Conservation (phyloP, 257 asterid species). For the Solanum chilense region DNA sequence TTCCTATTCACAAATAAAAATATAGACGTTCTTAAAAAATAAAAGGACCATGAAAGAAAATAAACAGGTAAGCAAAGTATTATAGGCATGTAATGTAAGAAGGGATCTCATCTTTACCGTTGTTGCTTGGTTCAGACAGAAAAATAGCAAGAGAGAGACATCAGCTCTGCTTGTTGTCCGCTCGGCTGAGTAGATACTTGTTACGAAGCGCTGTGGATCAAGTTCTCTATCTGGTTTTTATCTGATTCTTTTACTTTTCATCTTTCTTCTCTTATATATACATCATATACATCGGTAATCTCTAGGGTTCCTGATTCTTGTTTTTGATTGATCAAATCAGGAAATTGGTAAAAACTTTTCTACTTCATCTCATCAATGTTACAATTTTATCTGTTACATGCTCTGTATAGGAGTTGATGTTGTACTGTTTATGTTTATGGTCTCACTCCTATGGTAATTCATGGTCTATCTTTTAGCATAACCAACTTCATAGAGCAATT, state of each 20-base stretch:
- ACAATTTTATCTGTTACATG: not conserved
- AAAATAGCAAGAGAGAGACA: not conserved
- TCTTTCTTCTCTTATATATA: not conserved
- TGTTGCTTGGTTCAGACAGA: not conserved
- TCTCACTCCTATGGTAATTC: not conserved
- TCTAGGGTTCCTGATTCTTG: not conserved
- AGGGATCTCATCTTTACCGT: not conserved
- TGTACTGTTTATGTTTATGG: not conserved
- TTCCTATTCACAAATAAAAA: not conserved
- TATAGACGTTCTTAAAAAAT: not conserved
- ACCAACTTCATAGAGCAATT: not conserved
- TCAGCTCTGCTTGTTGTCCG: not conserved
- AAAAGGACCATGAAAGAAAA: not conserved
- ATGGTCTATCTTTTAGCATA: not conserved
- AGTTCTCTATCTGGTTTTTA: not conserved
- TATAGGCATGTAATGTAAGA: not conserved
- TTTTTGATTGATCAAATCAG: not conserved
- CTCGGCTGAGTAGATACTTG: not conserved
- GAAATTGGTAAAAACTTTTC: not conserved
- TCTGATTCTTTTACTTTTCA: not conserved
- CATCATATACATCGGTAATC: not conserved
- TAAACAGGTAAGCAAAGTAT: not conserved
- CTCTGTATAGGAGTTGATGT: not conserved
- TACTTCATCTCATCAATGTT: not conserved
- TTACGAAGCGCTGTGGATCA: not conserved